These are phyloP conservation scores for Alnus glutinosa DNA, from an alignment of 306 rosid species.

Conservation along the genomic window DNA sequence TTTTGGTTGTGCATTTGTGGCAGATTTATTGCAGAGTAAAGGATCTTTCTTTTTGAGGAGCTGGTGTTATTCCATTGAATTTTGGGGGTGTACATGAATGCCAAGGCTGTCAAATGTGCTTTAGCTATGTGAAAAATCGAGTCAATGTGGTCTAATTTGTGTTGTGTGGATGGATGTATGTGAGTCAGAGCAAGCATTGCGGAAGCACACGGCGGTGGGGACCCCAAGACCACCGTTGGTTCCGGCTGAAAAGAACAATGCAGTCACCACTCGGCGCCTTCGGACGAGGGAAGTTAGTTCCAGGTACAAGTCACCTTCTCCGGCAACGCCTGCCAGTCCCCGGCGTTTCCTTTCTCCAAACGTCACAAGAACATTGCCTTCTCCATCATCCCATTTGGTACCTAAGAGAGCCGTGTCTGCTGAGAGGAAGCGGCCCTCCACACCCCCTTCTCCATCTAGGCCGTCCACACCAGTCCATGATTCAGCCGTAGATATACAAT, in stretches of 20 bases:
- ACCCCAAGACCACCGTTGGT: conserved; percentile 62
- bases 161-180: conserved; percentile 87
- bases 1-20: conserved; percentile 49
- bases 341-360: conserved; percentile 79
- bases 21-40: conserved; percentile 73
- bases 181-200: conserved; percentile 62
- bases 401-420: conserved; percentile 73
- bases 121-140: conserved; percentile 44
- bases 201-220: conserved; percentile 56
- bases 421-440: conserved; percentile 81
- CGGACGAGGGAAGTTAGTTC: conserved; percentile 70
- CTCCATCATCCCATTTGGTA: conserved; percentile 49
- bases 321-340: conserved; percentile 42
- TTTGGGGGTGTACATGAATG: conserved; percentile 38
- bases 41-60: conserved; percentile 61
- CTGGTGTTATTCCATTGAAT: conserved; percentile 47
- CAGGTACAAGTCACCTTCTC: conserved; percentile 69
- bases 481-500: conserved; percentile 50
- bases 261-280: conserved; percentile 42
- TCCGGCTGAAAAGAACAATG: conserved; percentile 82
- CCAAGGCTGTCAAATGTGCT: conserved; percentile 42
- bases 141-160: conserved; percentile 81
- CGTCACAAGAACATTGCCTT: conserved; percentile 53
- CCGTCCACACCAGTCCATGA: conserved; percentile 77
- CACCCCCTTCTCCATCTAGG: conserved; percentile 74